Evolutionary conservation across 257 asterid species (phyloP).

Genomic region (Solanum gandarillasii): DNA sequence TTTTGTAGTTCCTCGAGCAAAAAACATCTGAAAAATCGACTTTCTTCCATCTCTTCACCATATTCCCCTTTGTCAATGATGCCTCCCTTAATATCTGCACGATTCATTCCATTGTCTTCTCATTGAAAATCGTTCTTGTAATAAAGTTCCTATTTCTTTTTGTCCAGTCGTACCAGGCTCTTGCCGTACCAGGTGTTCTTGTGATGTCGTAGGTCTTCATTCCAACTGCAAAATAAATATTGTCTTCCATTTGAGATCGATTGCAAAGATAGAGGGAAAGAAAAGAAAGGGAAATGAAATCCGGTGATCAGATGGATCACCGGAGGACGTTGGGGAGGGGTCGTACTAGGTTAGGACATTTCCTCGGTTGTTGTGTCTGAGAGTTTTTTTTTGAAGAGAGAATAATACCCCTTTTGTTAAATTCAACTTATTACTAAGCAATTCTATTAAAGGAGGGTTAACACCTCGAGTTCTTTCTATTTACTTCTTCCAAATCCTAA

Average conservation of each 20-base stretch:
- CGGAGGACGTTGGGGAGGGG: neutral
- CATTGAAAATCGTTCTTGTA: neutral
- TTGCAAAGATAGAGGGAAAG: neutral
- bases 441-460: neutral
- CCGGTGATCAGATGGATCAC: neutral
- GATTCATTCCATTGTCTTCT: neutral
- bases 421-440: neutral
- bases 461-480: neutral
- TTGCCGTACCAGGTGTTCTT: neutral
- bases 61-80: neutral
- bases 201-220: neutral
- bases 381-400: neutral
- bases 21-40: neutral
- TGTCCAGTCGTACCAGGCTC: neutral
- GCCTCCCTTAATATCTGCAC: neutral
- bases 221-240: neutral
- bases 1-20: neutral
- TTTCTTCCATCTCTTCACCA: neutral
- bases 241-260: neutral
- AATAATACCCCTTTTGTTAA: neutral
- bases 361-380: neutral
- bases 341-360: neutral
- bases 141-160: neutral
- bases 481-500: neutral
- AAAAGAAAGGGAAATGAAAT: neutral